A percentile compares a stretch with the other conserved stretches of the same genome.
phyloP scores from a whole-genome alignment of 352 stramenopile genomes.

The Phytophthora meadii region DNA sequence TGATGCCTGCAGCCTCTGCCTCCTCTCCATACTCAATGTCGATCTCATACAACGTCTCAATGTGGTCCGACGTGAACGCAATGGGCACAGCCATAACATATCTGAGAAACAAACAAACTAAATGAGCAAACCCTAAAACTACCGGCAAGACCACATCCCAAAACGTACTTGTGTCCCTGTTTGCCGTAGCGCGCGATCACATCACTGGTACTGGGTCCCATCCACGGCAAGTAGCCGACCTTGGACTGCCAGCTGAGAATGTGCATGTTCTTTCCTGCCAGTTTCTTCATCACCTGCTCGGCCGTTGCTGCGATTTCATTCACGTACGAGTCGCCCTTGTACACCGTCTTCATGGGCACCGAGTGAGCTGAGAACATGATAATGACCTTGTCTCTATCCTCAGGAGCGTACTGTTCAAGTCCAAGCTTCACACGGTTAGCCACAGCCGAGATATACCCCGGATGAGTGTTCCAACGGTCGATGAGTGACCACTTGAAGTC shows the following conservation, averaged over 20 bases:
- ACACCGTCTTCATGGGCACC: slow-evolving; percentile 90
- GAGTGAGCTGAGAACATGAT: slow-evolving; percentile 93
- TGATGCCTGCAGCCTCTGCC: slow-evolving; percentile 94
- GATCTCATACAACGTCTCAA: slow-evolving; percentile 99
- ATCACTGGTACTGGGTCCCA: slow-evolving; percentile 97
- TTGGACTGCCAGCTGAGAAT: slow-evolving; percentile 97
- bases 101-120: slow-evolving; percentile 29
- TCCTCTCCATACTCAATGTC: slow-evolving; percentile 99
- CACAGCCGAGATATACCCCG: slow-evolving; percentile 96
- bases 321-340: slow-evolving; percentile 90
- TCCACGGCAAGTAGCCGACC: slow-evolving; percentile 98
- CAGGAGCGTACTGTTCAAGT: slow-evolving; percentile 91
- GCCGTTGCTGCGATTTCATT: slow-evolving; percentile 84
- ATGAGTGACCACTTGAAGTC: slow-evolving; percentile 88
- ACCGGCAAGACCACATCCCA: slow-evolving; percentile 2
- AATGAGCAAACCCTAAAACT: slow-evolving; percentile 1
- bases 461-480: slow-evolving; percentile 95
- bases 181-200: slow-evolving; percentile 93
- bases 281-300: slow-evolving; percentile 76
- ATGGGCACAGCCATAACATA: slow-evolving; percentile 98
- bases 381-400: slow-evolving; percentile 89
- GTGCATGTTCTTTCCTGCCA: slow-evolving; percentile 77
- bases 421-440: slow-evolving; percentile 92
- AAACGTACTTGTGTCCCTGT: slow-evolving; percentile 90
- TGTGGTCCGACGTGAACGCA: slow-evolving; percentile 99